These are phyloP conservation scores for Colletotrichum truncatum DNA, from an alignment of 2,329 filamentous ascomycete genomes.

Conservation along the genomic window DNA sequence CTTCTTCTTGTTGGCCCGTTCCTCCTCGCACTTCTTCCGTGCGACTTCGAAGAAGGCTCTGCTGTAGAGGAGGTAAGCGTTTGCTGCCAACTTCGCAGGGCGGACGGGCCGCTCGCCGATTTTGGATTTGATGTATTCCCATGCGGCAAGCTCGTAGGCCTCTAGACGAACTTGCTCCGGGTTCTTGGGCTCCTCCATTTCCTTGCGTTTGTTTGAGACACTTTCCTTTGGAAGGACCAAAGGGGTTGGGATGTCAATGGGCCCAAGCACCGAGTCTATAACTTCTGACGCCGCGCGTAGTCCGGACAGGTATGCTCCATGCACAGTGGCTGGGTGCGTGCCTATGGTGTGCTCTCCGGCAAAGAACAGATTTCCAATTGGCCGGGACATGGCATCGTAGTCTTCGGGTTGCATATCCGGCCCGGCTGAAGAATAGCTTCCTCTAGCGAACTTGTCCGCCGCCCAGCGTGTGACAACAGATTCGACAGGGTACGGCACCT, in stretches of 20 bases:
- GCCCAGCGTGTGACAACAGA: slow-evolving; percentile 93
- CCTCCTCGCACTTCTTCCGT: slow-evolving; percentile 68
- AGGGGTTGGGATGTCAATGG: slow-evolving; percentile 79
- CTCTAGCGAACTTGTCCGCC: slow-evolving; percentile 88
- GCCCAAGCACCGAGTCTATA: slow-evolving; percentile 80
- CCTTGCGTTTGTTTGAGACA: slow-evolving; percentile 65
- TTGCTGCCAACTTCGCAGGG: slow-evolving; percentile 78
- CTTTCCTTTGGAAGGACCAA: slow-evolving; percentile 75
- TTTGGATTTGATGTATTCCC: slow-evolving; percentile 58
- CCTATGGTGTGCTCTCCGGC: slow-evolving; percentile 96
- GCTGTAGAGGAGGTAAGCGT: slow-evolving; percentile 90
- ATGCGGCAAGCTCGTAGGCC: slow-evolving; percentile 64
- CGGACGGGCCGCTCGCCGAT: slow-evolving; percentile 81
- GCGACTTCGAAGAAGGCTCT: slow-evolving; percentile 77
- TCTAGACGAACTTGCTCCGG: slow-evolving; percentile 62
- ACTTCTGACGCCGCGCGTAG: slow-evolving; percentile 90
- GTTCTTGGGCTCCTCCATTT: slow-evolving; percentile 51
- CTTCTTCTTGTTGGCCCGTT: slow-evolving; percentile 70
- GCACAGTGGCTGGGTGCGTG: slow-evolving; percentile 95
- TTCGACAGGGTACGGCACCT: slow-evolving; percentile 82
- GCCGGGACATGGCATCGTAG: slow-evolving; percentile 89
- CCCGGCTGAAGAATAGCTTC: slow-evolving; percentile 94
- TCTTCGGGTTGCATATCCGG: slow-evolving; percentile 84
- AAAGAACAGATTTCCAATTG: slow-evolving; percentile 90
- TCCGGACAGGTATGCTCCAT: slow-evolving; percentile 94